Conservation (phyloP, 257 asterid genomes). For the Schizonepeta tenuifolia region DNA sequence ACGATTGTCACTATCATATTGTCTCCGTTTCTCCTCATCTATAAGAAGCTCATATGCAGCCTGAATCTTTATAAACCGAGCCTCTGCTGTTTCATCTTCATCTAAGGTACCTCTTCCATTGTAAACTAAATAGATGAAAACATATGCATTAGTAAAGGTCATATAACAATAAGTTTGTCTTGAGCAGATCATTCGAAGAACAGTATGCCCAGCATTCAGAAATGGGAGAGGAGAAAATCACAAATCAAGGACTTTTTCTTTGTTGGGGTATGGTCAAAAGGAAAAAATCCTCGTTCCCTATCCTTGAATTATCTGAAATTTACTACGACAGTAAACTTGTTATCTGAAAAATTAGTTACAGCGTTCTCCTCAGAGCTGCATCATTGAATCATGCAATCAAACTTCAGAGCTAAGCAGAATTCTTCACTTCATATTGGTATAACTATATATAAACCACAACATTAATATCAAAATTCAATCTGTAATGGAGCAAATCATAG, state of each 20-base stretch:
- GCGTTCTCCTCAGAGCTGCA: slow-evolving; percentile 25
- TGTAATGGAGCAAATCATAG: slow-evolving; percentile 14
- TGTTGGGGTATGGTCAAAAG: neutral
- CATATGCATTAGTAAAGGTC: slow-evolving; percentile 34
- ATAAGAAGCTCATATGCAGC: slow-evolving; percentile 96
- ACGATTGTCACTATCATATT: slow-evolving; percentile 75
- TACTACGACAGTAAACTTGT: neutral
- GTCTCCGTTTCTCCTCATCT: slow-evolving; percentile 74
- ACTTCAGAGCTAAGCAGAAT: slow-evolving; percentile 25
- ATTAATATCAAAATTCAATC: neutral
- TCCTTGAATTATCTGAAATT: slow-evolving; percentile 15
- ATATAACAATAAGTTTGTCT: neutral
- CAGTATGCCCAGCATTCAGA: slow-evolving; percentile 13
- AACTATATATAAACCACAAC: slow-evolving; percentile 25
- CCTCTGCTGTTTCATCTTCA: slow-evolving; percentile 97
- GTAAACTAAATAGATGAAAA: slow-evolving; percentile 55
- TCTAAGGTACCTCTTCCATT: slow-evolving; percentile 91
- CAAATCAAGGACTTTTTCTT: slow-evolving; percentile 11
- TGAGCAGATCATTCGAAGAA: slow-evolving; percentile 5
- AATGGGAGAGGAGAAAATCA: neutral
- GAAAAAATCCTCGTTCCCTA: neutral
- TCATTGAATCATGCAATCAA: slow-evolving; percentile 21
- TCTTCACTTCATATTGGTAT: slow-evolving; percentile 25
- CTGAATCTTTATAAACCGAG: slow-evolving; percentile 94
- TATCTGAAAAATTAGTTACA: slow-evolving; percentile 3